A percentile compares a stretch with the other conserved stretches of the same genome.
These are phyloP conservation scores for Coemansia sp. DNA, from an alignment of 192 early-diverging fungal genomes.

Conservation along the genomic window DNA sequence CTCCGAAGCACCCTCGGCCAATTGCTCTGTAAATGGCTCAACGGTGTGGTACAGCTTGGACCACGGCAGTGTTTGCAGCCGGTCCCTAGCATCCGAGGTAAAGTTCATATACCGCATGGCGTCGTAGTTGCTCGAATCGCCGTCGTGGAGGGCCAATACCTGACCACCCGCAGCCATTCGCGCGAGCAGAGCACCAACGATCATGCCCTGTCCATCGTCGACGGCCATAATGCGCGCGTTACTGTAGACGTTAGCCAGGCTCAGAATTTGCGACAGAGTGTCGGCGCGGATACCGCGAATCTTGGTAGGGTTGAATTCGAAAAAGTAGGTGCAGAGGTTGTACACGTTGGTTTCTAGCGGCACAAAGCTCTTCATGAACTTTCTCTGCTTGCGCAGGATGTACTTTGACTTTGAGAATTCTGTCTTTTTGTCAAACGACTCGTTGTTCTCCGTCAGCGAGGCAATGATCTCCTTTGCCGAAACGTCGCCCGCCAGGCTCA, in stretches of 20 bases:
- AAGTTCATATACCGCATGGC: conserved; percentile 78
- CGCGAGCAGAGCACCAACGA: conserved; percentile 79
- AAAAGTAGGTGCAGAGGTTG: conserved; percentile 78
- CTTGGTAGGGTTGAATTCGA: conserved; percentile 74
- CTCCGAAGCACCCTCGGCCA: conserved; percentile 51
- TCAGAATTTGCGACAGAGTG: conserved; percentile 88
- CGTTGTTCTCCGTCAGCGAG: conserved; percentile 77
- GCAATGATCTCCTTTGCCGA: conserved; percentile 74
- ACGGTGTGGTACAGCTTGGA: conserved; percentile 60
- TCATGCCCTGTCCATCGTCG: conserved; percentile 89
- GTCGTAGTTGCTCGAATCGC: conserved; percentile 72
- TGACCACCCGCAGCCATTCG: conserved; percentile 68
- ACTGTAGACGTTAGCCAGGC: conserved; percentile 78
- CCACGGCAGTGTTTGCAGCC: conserved; percentile 72
- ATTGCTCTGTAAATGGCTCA: conserved; percentile 58
- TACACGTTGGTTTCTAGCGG: conserved; percentile 75
- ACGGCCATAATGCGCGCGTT: conserved; percentile 71
- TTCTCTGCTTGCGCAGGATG: conserved; percentile 81
- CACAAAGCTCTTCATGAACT: conserved; percentile 84
- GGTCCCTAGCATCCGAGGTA: conserved; percentile 49
- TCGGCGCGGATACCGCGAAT: conserved; percentile 78
- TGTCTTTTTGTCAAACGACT: conserved; percentile 89
- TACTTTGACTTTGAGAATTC: conserved; percentile 97
- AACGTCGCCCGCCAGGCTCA: conserved; percentile 69
- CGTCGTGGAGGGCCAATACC: conserved; percentile 73